Conservation (phyloP, 1,139 yeast genomes). For the Zygosaccharomyces pseudobailii region DNA sequence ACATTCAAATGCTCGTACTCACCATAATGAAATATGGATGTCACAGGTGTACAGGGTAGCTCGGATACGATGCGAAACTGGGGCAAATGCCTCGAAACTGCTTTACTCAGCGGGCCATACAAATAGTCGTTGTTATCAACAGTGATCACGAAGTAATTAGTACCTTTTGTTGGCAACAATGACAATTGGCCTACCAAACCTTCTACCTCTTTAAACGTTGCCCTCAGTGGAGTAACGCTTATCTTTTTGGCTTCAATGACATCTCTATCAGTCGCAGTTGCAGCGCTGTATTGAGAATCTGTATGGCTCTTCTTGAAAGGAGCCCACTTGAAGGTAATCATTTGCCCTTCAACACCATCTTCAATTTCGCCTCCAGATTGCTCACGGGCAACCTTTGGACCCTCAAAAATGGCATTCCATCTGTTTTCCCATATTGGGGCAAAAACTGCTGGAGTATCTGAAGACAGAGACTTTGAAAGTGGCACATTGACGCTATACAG, state of each 20-base stretch:
- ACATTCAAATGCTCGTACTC: constrained; percentile 88
- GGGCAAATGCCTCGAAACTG: constrained; percentile 38
- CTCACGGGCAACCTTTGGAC: constrained; percentile 23
- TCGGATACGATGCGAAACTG: constrained; percentile 18
- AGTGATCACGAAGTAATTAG: constrained; percentile 22
- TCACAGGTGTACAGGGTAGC: constrained; percentile 10
- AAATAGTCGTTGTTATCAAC: constrained; percentile 47
- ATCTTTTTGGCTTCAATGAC: constrained; percentile 44
- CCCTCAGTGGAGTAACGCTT: constrained; percentile 81
- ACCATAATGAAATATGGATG: constrained; percentile 64
- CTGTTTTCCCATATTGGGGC: constrained; percentile 75
- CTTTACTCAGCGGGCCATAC: constrained; percentile 47
- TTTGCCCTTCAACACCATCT: constrained; percentile 39
- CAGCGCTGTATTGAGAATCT: constrained; percentile 47
- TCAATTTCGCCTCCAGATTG: constrained; percentile 41
- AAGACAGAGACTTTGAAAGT: constrained; percentile 47
- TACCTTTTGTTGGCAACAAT: constrained; percentile 19
- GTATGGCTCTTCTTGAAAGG: constrained; percentile 77
- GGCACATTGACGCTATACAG: constrained; percentile 85
- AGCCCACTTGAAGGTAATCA: constrained; percentile 63
- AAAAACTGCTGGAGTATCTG: constrained; percentile 56
- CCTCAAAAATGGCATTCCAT: constrained; percentile 66
- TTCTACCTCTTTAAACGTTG: constrained; percentile 55
- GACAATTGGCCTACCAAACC: constrained; percentile 55
- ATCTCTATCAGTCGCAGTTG: constrained; percentile 38